Conservation (phyloP, 495 filamentous ascomycete genomes). For the Penicillium samsonianum region DNA sequence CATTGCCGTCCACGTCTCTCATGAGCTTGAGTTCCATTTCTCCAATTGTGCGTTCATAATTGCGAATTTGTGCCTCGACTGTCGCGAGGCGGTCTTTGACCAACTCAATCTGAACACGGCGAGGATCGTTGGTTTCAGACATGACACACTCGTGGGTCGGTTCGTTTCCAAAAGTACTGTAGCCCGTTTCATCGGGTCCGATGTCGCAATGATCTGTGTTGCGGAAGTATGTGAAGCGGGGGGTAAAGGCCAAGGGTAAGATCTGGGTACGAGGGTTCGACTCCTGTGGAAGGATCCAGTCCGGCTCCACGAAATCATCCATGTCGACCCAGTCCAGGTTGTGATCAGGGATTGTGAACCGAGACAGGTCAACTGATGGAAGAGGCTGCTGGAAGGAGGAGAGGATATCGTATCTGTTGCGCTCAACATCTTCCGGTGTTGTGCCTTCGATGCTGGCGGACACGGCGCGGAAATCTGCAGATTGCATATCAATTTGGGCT, state of each 20-base stretch:
- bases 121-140: constrained; percentile 89
- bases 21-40: constrained; percentile 66
- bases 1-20: constrained; percentile 53
- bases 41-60: constrained; percentile 65
- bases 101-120: constrained; percentile 82
- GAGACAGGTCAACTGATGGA: constrained; percentile 69
- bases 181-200: constrained; percentile 67
- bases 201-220: constrained; percentile 87
- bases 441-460: constrained; percentile 87
- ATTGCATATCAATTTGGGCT: constrained; percentile 86
- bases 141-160: constrained; percentile 93
- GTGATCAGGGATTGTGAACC: constrained; percentile 91
- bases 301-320: constrained; percentile 98
- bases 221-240: constrained; percentile 93
- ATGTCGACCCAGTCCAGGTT: constrained; percentile 97
- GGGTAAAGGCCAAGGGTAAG: constrained; percentile 85
- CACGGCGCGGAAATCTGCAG: constrained; percentile 89
- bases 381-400: constrained; percentile 57
- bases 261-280: constrained; percentile 92
- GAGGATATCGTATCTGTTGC: constrained; percentile 56
- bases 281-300: constrained; percentile 91
- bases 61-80: constrained; percentile 71
- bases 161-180: constrained; percentile 87
- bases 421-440: constrained; percentile 68
- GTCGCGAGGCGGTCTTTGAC: constrained; percentile 78